Evolutionary conservation across 345 rosid genomes (phyloP).

Genomic region (Hibiscus tridactylites): DNA sequence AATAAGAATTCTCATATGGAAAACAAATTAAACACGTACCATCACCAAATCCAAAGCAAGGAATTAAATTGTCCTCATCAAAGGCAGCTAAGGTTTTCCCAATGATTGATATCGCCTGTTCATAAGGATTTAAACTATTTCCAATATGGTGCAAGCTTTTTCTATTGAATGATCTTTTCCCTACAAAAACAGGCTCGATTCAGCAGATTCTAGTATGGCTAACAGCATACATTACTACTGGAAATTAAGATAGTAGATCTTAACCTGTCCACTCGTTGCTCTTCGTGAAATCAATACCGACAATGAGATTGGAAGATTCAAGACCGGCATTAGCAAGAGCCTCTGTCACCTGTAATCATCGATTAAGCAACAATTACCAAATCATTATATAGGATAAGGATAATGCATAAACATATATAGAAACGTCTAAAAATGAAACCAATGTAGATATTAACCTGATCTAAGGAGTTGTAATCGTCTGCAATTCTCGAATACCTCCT

Average conservation of each 20-base stretch:
- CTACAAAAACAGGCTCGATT: conserved; percentile 28
- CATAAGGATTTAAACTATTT: conserved; percentile 64
- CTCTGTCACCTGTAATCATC: conserved; percentile 55
- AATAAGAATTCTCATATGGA: not conserved
- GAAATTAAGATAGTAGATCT: conserved; percentile 12
- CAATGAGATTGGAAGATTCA: conserved; percentile 90
- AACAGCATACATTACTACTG: conserved; percentile 9
- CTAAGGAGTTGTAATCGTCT: conserved; percentile 68
- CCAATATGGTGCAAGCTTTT: conserved; percentile 72
- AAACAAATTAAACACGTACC: conserved; percentile 32
- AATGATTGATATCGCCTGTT: conserved; percentile 85
- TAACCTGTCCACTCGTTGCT: conserved; percentile 98
- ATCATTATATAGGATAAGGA: not conserved
- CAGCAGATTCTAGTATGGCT: not conserved
- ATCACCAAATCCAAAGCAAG: conserved; percentile 96
- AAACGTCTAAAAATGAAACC: not conserved
- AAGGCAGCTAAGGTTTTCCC: conserved; percentile 79
- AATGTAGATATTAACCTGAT: conserved; percentile 41
- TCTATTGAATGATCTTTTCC: conserved; percentile 61
- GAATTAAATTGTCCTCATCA: conserved; percentile 89
- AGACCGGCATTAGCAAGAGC: conserved; percentile 84
- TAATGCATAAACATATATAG: not conserved
- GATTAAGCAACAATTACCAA: not conserved
- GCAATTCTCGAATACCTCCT: conserved; percentile 66
- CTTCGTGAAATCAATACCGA: conserved; percentile 95